phyloP scores from a whole-genome alignment of 768 basidiomycete genomes.

The Mycena floridula region DNA sequence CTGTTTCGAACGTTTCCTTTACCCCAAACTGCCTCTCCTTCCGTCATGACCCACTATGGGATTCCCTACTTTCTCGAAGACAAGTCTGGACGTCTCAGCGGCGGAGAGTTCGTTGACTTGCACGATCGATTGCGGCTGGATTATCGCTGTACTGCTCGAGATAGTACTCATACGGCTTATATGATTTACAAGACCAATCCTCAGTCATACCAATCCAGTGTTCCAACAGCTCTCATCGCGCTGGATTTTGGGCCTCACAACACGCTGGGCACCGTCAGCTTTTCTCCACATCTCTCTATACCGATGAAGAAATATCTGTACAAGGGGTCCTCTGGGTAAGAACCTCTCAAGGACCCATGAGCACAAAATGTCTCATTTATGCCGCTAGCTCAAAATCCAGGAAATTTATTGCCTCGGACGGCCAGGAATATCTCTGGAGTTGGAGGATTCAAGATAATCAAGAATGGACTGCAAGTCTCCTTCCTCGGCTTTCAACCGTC shows the following conservation, averaged over 20 bases:
- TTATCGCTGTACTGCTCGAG: slow-evolving; percentile 41
- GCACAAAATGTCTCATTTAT: background rate
- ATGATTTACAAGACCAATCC: slow-evolving; percentile 43
- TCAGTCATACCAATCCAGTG: slow-evolving; percentile 14
- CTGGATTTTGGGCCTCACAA: slow-evolving; percentile 47
- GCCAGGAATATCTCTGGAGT: slow-evolving; percentile 57
- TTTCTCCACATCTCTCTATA: slow-evolving; percentile 26
- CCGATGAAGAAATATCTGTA: slow-evolving; percentile 50
- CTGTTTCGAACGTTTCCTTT: too few relatives aligned
- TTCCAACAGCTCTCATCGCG: slow-evolving; percentile 27
- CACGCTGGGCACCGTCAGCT: slow-evolving; percentile 46
- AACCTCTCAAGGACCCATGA: slow-evolving; percentile 16
- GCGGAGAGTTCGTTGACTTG: slow-evolving; percentile 57
- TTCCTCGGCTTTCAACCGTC: background rate
- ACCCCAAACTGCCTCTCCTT: too few relatives aligned
- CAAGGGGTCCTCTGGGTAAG: slow-evolving; percentile 36
- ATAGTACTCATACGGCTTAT: slow-evolving; percentile 37
- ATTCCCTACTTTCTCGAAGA: slow-evolving; percentile 64
- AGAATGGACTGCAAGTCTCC: slow-evolving; percentile 59
- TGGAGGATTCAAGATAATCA: slow-evolving; percentile 39
- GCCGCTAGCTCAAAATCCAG: slow-evolving; percentile 34
- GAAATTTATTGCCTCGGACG: slow-evolving; percentile 54
- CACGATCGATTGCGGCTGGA: slow-evolving; percentile 51
- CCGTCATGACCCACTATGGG: slow-evolving; percentile 39
- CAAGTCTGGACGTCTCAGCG: slow-evolving; percentile 44